These are phyloP conservation scores for Colletotrichum gloeosporioides DNA, from an alignment of 2,329 filamentous ascomycete genomes.

Conservation along the genomic window DNA sequence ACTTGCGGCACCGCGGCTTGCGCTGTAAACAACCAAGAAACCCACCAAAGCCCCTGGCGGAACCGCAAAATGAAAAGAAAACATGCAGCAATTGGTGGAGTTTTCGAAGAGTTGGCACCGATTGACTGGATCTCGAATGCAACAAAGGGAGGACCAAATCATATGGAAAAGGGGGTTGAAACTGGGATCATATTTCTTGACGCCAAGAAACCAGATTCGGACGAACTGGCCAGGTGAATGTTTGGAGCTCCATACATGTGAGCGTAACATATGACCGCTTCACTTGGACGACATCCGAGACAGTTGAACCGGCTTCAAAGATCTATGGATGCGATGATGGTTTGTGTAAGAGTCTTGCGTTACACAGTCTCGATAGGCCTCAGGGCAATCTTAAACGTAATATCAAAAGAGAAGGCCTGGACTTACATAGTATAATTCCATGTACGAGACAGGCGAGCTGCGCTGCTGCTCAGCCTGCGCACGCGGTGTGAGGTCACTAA, in stretches of 20 bases:
- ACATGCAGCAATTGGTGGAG: neutral
- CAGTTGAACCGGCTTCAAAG: too few relatives aligned
- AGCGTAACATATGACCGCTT: too few relatives aligned
- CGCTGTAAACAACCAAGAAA: neutral
- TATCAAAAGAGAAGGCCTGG: too few relatives aligned
- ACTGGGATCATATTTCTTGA: neutral
- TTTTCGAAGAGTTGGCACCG: neutral
- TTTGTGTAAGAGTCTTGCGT: too few relatives aligned
- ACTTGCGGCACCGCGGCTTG: neutral
- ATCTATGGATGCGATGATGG: too few relatives aligned
- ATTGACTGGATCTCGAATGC: neutral
- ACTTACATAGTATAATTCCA: too few relatives aligned
- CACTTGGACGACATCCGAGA: too few relatives aligned
- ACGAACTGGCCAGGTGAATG: neutral
- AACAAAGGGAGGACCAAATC: neutral
- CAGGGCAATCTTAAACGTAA: too few relatives aligned
- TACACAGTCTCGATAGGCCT: too few relatives aligned
- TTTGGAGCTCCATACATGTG: neutral
- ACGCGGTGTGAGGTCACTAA: too few relatives aligned
- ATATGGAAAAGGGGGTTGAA: neutral
- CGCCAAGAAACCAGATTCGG: neutral
- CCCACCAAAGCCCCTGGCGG: neutral
- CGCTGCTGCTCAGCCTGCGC: too few relatives aligned
- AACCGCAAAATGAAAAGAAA: neutral
- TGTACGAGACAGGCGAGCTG: too few relatives aligned